Evolutionary conservation across 352 stramenopile genomes (phyloP).

Genomic region (Globisporangium carolinianum): DNA sequence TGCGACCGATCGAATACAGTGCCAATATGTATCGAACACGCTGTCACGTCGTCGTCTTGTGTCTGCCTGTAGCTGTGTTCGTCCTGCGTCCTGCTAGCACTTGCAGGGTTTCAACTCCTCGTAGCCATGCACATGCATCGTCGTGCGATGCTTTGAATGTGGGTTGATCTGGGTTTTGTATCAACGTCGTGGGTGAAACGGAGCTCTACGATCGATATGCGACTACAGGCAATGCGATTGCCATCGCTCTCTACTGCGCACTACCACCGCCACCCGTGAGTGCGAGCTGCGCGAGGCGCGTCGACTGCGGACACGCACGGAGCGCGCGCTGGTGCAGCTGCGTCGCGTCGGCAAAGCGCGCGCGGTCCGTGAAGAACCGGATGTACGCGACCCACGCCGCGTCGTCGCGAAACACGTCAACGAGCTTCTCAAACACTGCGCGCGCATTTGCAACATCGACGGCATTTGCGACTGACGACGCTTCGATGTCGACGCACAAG

Average conservation of each 20-base stretch:
- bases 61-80: neutral
- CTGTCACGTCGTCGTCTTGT: neutral
- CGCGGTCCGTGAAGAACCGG: slow-evolving; percentile 38
- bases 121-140: neutral
- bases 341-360: slow-evolving; percentile 46
- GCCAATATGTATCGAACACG: slow-evolving; percentile 6
- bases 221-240: no score
- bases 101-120: no score
- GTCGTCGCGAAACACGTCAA: slow-evolving; percentile 62
- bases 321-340: slow-evolving; percentile 62
- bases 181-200: no score
- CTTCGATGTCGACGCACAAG: slow-evolving; percentile 68
- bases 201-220: neutral
- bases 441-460: slow-evolving; percentile 40
- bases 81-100: no score
- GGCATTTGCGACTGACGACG: slow-evolving; percentile 20
- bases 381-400: slow-evolving; percentile 72
- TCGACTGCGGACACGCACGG: slow-evolving; percentile 58
- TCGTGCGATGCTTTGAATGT: no score
- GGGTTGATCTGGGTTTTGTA: no score
- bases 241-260: neutral
- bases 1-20: slow-evolving; percentile 3
- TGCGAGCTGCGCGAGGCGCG: slow-evolving; percentile 43
- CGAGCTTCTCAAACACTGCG: slow-evolving; percentile 73
- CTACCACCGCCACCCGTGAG: slow-evolving; percentile 13